phyloP scores from a whole-genome alignment of 2,329 filamentous ascomycete species.

The Neocatenulostroma microsporum region DNA sequence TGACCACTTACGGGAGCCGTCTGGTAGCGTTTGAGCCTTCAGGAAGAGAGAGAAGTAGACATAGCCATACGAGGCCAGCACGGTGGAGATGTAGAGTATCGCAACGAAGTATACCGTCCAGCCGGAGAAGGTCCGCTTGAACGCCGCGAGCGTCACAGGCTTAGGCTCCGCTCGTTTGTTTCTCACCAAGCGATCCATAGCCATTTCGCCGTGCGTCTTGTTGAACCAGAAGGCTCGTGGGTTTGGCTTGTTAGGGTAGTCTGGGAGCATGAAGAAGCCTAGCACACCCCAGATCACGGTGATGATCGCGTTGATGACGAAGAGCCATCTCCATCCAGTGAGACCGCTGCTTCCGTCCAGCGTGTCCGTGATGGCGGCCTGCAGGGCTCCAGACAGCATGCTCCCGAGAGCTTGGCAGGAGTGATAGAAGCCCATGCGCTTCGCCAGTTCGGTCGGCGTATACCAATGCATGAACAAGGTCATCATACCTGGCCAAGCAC shows the following conservation, averaged over 20 bases:
- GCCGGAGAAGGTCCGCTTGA: constrained; percentile 37
- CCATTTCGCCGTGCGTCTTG: constrained; percentile 35
- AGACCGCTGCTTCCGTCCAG: constrained; percentile 25
- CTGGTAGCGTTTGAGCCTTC: constrained; percentile 33
- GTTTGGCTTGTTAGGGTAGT: constrained; percentile 32
- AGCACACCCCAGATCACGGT: constrained; percentile 29
- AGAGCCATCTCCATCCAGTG: constrained; percentile 32
- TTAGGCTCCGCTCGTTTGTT: constrained; percentile 41
- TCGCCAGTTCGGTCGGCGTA: too few species aligned
- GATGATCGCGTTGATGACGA: constrained; percentile 33
- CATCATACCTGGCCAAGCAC: too few species aligned
- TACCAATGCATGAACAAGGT: too few species aligned
- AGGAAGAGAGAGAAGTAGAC: constrained; percentile 41
- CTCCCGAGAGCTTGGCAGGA: too few species aligned
- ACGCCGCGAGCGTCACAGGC: constrained; percentile 38
- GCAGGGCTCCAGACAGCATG: too few species aligned
- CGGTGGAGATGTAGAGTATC: constrained; percentile 39
- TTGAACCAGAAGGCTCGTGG: constrained; percentile 42
- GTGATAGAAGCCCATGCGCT: too few species aligned
- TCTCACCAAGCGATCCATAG: constrained; percentile 38
- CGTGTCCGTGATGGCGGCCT: constrained; percentile 28
- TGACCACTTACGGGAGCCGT: constrained; percentile 38
- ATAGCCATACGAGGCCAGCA: constrained; percentile 42
- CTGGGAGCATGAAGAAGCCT: constrained; percentile 32
- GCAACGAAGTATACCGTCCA: constrained; percentile 44